Evolutionary conservation across 2,329 filamentous ascomycete species (phyloP), one percentile per base, ranked within the genome.

Genomic region (Fusarium sp.): DNA sequence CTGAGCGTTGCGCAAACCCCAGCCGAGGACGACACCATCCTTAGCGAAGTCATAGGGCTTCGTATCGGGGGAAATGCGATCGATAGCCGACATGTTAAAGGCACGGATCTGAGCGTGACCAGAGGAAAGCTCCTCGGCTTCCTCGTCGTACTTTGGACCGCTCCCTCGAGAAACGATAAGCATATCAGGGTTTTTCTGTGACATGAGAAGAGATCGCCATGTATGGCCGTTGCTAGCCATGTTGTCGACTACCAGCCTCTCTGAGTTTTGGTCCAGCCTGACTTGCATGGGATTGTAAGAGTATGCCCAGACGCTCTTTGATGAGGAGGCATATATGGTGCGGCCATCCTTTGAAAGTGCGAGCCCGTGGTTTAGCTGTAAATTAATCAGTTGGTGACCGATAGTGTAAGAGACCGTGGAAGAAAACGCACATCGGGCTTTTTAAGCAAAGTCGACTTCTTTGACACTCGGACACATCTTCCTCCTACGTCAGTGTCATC

Each of bases 21-120:
- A 94, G 22, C 91, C 88, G 6, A 90, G 80, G 1, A 88, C 74
- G 18, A 79, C 72, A 6, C 88, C 88, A 20, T 87, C 87, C 18
- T 88, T 72, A 80, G 82, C 73, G 51, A 85, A 90, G 72, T 88
- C 81, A 76, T 83, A 84, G 7, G 85, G 77, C 8, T 75, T 56
- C 51, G 64, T 10, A 11, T 16, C 62, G 36, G 77, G 30, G 69
- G 33, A 59, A 74, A 59, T 47, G 14, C 7, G 22, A 30, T 47
- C 26, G 48, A 72, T 65, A 65, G 81, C 78, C 50, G 77, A 74
- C 16, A 87, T 71, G 75, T 86, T 83, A 75, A 87, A 88, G 38
- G 88, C 88, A 68, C 91, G 91, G 77, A 95, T 87, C 72, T 93
- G 91, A n/a, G 89, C 89, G 66, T 89, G 86, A 7, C 91, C 92